Conservation (phyloP, 805 yeast species). For the Nakazawaea anatomiae region DNA sequence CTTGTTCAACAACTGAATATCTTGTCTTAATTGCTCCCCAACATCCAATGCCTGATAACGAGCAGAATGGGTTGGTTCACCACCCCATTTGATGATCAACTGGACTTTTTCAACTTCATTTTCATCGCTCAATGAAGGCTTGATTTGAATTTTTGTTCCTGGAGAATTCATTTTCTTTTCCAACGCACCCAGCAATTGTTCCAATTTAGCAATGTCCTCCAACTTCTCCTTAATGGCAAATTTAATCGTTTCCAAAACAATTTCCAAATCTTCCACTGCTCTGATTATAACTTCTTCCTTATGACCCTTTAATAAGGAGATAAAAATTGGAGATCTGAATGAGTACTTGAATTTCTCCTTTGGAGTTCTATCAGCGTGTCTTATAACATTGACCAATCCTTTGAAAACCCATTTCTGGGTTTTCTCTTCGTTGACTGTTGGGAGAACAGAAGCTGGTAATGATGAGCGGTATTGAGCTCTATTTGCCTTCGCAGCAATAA, state of each 20-base stretch:
- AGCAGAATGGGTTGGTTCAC: conserved; percentile 98
- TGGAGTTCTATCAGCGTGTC: conserved; percentile 99
- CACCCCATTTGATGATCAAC: conserved; percentile 97
- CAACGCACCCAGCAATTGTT: conserved; percentile 73
- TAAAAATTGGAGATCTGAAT: conserved; percentile 80
- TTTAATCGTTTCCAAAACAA: conserved; percentile 79
- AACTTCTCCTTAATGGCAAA: conserved; percentile 73
- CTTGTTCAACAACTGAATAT: conserved; percentile 77
- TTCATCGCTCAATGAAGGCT: conserved; percentile 70
- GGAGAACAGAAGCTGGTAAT: conserved; percentile 22
- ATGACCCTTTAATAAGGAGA: conserved; percentile 85
- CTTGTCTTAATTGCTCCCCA: conserved; percentile 94
- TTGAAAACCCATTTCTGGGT: conserved; percentile 95
- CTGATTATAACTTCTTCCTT: conserved; percentile 94
- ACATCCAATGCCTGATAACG: conserved; percentile 89
- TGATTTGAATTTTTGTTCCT: conserved; percentile 93
- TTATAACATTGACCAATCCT: conserved; percentile 82
- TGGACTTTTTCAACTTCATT: conserved; percentile 89
- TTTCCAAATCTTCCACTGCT: conserved; percentile 77
- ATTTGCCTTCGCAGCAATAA: conserved; percentile 52
- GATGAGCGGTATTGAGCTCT: conserved; percentile 33
- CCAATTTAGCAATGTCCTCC: conserved; percentile 76
- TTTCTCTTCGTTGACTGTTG: conserved; percentile 41
- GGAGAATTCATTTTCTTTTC: conserved; percentile 87
- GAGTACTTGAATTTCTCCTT: conserved; percentile 96